These are phyloP conservation scores for Lodderomyces margitis DNA, from an alignment of 1,139 yeast species.

Conservation along the genomic window DNA sequence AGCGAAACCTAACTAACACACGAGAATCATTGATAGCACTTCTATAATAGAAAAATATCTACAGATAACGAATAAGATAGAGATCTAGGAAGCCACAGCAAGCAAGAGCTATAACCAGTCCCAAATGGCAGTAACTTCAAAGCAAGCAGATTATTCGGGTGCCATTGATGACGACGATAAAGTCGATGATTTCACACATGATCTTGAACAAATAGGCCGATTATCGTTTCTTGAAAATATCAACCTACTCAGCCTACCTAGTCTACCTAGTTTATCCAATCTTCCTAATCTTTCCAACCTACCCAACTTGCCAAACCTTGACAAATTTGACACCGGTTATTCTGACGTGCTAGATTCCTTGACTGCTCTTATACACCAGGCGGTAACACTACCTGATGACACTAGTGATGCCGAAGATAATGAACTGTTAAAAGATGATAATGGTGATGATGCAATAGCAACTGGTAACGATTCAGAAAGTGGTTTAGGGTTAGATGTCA, in stretches of 20 bases:
- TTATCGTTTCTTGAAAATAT: slow-evolving; percentile 22
- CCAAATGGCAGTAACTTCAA: no score
- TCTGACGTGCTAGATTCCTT: not conserved
- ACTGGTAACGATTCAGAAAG: not conserved
- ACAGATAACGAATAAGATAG: no score
- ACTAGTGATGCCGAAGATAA: slow-evolving; percentile 27
- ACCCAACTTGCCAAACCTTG: not conserved
- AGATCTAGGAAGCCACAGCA: no score
- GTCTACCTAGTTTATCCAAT: slow-evolving; percentile 15
- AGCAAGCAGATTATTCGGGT: no score
- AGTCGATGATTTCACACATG: slow-evolving; percentile 29
- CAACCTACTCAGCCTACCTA: slow-evolving; percentile 18
- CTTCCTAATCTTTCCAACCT: slow-evolving; percentile 17
- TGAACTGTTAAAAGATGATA: slow-evolving; percentile 11
- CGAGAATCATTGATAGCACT: no score
- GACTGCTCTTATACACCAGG: slow-evolving; percentile 48
- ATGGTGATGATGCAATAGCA: not conserved
- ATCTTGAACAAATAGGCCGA: slow-evolving; percentile 47
- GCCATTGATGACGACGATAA: slow-evolving; percentile 5
- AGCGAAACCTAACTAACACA: no score
- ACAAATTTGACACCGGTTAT: not conserved
- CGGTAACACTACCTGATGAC: slow-evolving; percentile 52
- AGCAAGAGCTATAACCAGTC: no score
- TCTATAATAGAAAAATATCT: no score
- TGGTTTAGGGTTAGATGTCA: slow-evolving; percentile 46